Evolutionary conservation across 1,284 basidiomycete genomes (phyloP).

Genomic region (Ceratobasidium sp.): DNA sequence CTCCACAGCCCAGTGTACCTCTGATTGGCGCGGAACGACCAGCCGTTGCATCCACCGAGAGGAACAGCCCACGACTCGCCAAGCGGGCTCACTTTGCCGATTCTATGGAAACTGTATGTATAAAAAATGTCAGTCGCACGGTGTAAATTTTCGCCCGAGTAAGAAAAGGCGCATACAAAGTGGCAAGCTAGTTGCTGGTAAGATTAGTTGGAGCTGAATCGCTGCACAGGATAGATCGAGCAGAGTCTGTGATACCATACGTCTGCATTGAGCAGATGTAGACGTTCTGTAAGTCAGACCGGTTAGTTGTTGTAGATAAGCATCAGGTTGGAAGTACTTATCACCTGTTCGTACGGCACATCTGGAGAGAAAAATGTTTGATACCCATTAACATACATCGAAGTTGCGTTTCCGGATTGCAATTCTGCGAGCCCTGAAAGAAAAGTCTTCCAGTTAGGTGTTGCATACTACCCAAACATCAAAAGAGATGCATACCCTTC

Average conservation of each 20-base stretch:
- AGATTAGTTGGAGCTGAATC: conserved; percentile 43
- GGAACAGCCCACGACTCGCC: conserved; percentile 43
- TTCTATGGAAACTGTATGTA: conserved; percentile 21
- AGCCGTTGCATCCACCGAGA: conserved; percentile 36
- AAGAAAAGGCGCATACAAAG: conserved; percentile 13
- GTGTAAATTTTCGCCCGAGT: neutral
- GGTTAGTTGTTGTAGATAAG: no score
- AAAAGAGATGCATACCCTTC: no score
- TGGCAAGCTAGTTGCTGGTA: neutral
- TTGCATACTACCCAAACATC: no score
- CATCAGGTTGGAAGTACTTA: no score
- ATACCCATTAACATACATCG: no score
- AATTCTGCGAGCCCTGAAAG: no score
- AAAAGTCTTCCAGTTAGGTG: no score
- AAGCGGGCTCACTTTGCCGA: conserved; percentile 35
- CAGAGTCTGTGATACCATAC: neutral
- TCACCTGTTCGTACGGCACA: no score
- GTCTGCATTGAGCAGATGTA: conserved; percentile 1
- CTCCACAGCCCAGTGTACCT: conserved; percentile 46
- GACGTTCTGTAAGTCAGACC: no score
- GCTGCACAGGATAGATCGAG: conserved; percentile 44
- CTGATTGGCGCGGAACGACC: conserved; percentile 40
- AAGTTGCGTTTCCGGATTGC: no score
- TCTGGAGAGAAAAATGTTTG: no score
- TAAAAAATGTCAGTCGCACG: neutral